Base-by-base conservation (phyloP, 2,329 filamentous ascomycete genomes). In the Epichloe typhina region DNA sequence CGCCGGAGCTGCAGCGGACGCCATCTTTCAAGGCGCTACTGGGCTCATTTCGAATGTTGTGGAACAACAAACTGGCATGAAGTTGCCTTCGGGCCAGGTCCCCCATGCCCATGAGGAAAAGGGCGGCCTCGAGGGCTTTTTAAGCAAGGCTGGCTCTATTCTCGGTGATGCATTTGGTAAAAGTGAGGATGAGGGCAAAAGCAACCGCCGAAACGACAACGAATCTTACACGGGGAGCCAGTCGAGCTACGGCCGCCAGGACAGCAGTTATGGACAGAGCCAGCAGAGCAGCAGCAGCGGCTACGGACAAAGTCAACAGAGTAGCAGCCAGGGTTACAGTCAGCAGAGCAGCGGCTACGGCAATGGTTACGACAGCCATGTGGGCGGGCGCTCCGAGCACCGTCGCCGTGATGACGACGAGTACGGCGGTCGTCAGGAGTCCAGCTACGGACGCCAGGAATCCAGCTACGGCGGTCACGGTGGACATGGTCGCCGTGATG, bases 71-170 rank as follows among this genome's bases (percentile, higher is more conserved):
- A 72, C 71, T 9, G 74, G 75, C 31, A 61, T 66, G 46, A 67
- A 71, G 53, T 52, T 72, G 46, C 59, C 67, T 19, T 63, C 62
- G 15, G 57, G 62, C 5, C 53, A 51, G n/a, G 42, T 41, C 46
- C 59, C 60, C 11, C 54, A 61, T n/a, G 54, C 64, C 40, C 56
- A 60, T 57, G 81, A 81, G 46, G 74, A 82, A 57, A 80, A 81
- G 47, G 80, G 83, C 47, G 78, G 79, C 11, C 64, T 88, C 1
- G 84, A 85, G 33, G 82, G 83, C 23, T 69, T 95, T 42, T 72
- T 95, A 12, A 83, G 82, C 50, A 80, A 82, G 36, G 84, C 86
- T 33, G 76, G 77, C 37, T 80, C 79, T 39, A 68, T 90, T 15
- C 75, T 94, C 8, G 79, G 82, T 11, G 76, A 76, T 12, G 75